phyloP scores from a whole-genome alignment of 225 moss, liverwort and hornwort species.

The Polytrichum formosum region DNA sequence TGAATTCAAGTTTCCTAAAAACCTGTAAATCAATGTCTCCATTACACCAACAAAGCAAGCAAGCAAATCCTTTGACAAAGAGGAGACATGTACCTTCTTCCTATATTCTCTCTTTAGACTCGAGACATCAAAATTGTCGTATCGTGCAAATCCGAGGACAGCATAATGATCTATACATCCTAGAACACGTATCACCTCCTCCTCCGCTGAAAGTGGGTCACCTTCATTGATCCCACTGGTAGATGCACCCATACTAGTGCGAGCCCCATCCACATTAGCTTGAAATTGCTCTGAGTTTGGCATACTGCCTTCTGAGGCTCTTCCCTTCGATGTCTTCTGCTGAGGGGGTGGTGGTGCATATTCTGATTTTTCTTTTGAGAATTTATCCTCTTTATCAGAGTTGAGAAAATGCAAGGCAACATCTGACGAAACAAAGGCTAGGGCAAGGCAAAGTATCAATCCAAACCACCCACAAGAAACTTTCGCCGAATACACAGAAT shows the following conservation, averaged over 20 bases:
- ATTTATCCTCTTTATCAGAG: conserved; percentile 48
- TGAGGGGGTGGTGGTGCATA: conserved; percentile 40
- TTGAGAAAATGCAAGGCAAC: conserved; percentile 71
- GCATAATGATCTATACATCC: conserved; percentile 85
- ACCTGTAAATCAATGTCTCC: too few species aligned
- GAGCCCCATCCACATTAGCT: conserved; percentile 47
- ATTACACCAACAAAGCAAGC: too few species aligned
- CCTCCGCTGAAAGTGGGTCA: conserved; percentile 80
- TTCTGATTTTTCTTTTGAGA: conserved; percentile 37
- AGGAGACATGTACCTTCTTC: conserved; percentile 58
- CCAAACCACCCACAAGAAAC: conserved; percentile 78
- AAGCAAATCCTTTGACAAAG: background rate
- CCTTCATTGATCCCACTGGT: conserved; percentile 79
- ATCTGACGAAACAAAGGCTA: conserved; percentile 79
- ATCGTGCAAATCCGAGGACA: conserved; percentile 81
- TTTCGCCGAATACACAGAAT: conserved; percentile 63
- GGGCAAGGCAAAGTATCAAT: conserved; percentile 47
- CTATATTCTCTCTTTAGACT: conserved; percentile 89
- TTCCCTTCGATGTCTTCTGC: conserved; percentile 51
- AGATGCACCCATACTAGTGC: conserved; percentile 72
- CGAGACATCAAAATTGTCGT: conserved; percentile 66
- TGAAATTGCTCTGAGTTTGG: conserved; percentile 48
- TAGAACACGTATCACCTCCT: conserved; percentile 85
- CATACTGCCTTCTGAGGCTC: conserved; percentile 47
- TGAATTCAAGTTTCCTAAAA: too few species aligned